Conservation (phyloP, 176 grass and related monocot species). For the Carex scoparia region DNA sequence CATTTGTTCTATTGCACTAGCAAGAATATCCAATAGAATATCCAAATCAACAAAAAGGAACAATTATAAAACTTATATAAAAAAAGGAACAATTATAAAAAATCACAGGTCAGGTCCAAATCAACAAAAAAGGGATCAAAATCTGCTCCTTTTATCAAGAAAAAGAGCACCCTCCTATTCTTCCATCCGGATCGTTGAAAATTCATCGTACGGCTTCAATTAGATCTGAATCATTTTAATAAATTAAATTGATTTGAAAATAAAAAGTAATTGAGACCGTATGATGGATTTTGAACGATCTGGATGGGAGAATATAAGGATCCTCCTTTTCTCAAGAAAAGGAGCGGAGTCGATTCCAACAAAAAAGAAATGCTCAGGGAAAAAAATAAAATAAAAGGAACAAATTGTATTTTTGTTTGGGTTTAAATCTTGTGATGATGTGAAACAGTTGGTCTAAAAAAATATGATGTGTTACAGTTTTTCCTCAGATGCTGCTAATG, state of each 20-base stretch:
- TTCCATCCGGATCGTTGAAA: no score
- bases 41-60: background rate
- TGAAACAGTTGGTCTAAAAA: background rate
- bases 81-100: background rate
- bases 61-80: background rate
- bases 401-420: background rate
- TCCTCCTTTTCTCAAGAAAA: no score
- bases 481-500: conserved; percentile 3
- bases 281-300: no score
- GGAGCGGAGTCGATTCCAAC: no score
- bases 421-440: background rate
- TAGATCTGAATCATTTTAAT: no score
- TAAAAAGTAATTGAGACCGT: no score
- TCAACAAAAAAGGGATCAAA: background rate
- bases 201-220: no score
- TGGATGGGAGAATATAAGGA: no score
- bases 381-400: no score
- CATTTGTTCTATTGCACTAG: background rate
- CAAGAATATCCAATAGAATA: background rate
- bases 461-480: background rate
- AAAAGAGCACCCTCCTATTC: no score
- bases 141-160: no score
- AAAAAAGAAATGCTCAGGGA: background rate
- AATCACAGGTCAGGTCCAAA: background rate
- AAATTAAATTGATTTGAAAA: no score